A percentile compares a stretch with the other conserved stretches of the same genome.
These are phyloP conservation scores for Claviceps capensis DNA, from an alignment of 2,329 filamentous ascomycete genomes.

Conservation along the genomic window DNA sequence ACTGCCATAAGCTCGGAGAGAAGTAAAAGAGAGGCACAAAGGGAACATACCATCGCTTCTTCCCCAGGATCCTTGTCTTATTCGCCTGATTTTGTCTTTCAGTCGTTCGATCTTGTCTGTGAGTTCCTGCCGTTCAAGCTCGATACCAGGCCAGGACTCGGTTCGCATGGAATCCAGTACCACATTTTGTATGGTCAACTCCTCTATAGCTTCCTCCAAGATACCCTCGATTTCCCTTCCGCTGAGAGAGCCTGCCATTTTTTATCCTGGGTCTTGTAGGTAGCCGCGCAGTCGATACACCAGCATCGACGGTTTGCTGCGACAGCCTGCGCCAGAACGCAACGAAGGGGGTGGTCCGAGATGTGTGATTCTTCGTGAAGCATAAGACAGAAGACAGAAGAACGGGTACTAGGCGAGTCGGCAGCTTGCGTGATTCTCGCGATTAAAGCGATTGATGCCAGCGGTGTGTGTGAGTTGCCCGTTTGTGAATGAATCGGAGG, in stretches of 20 bases:
- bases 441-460: not conserved
- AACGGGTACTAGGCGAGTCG: not conserved
- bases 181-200: conserved; percentile 28
- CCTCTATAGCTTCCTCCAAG: conserved; percentile 21
- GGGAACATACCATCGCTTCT: not conserved
- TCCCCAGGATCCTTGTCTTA: conserved; percentile 1
- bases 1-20: not conserved
- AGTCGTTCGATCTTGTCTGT: conserved; percentile 13
- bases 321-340: not conserved
- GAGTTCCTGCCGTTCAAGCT: conserved; percentile 10
- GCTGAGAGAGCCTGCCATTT: not conserved
- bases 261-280: not conserved
- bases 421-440: not conserved
- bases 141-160: conserved; percentile 15
- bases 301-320: conserved; percentile 2
- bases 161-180: conserved; percentile 27
- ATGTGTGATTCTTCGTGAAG: too few relatives aligned
- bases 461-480: too few relatives aligned
- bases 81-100: conserved; percentile 15
- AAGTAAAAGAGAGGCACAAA: not conserved
- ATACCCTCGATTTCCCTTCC: not conserved
- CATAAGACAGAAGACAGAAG: not conserved
- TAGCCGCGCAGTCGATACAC: conserved; percentile 5
- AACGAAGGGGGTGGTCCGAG: not conserved
- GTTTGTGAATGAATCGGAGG: not conserved